phyloP scores from a whole-genome alignment of 108 stramenopile species.

The Pseudonitzschia pungens region DNA sequence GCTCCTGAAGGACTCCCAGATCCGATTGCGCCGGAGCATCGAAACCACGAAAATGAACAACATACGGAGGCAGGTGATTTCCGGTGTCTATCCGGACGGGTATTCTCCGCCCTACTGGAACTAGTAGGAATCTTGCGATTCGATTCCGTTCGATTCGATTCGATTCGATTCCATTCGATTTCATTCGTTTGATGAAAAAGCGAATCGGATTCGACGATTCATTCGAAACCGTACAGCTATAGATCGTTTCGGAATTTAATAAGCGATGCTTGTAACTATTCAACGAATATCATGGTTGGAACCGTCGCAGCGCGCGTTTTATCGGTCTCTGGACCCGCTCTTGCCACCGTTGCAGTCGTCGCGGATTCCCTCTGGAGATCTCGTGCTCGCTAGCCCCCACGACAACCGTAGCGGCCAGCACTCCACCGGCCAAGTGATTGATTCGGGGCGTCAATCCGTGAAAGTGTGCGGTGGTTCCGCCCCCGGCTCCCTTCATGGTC shows the following conservation, averaged over 20 bases:
- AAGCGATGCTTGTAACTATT: not conserved
- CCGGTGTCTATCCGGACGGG: slow-evolving; percentile 5
- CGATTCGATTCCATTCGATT: no score
- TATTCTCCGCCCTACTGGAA: slow-evolving; percentile 4
- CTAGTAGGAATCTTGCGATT: not conserved
- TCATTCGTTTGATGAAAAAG: no score
- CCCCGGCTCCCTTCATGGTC: slow-evolving; percentile 61
- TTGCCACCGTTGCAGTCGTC: slow-evolving; percentile 11
- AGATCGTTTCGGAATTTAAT: no score
- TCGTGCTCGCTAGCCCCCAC: not conserved
- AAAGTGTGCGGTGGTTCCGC: slow-evolving; percentile 57
- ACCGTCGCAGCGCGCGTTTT: not conserved
- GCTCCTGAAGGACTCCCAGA: slow-evolving; percentile 70
- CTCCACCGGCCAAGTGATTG: slow-evolving; percentile 76
- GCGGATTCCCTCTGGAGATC: slow-evolving; percentile 14
- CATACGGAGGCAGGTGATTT: slow-evolving; percentile 40
- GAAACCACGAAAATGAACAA: slow-evolving; percentile 59
- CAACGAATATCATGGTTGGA: not conserved
- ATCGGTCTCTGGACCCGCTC: not conserved
- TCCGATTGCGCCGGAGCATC: slow-evolving; percentile 50
- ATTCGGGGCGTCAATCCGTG: slow-evolving; percentile 61
- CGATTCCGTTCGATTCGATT: not conserved
- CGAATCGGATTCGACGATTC: no score
- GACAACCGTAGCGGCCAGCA: slow-evolving; percentile 40
- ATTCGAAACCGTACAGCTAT: no score